Evolutionary conservation across 768 basidiomycete species (phyloP), one percentile per base, ranked within the genome.

Genomic region (Termitomyces sp.): DNA sequence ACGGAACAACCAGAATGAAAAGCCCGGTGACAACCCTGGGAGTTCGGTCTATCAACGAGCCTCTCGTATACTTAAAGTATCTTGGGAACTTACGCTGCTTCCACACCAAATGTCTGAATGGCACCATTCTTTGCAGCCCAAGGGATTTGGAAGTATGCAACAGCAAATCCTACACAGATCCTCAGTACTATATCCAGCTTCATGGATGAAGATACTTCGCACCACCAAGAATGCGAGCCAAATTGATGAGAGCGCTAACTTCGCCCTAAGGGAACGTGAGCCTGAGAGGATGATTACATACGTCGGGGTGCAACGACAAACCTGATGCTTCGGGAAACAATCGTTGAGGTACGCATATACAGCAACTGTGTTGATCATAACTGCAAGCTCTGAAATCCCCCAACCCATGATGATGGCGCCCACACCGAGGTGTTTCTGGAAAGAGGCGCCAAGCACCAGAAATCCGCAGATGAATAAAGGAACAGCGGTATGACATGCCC

Each of bases 81-180:
- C 2, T 15, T 28, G 24, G 22, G 15, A 22, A 74, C 80, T 65
- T 64, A 80, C 73, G 84, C 84, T 34, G 83, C 79, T 66, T 87
- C 85, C 43, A 74, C 73, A 6, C 84, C 84, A 61, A 84, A 80
- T 5, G 81, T 79, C 56, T 85, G 81, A 26, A 85, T 65, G 5
- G 84, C 81, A 15, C 85, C 85, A 55, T 81, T 64, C 60, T 77
- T 81, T 28, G 68, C 63, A 5, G 84, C 83, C 85, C 85, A 85
- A 5, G 80, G 80, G 3, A 85, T 76, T 63, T 87, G 84, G 66
- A 81, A 87, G 66, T 81, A 85, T 1, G 84, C 81, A 21, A 87
- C 83, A 46, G 76, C 77, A 63, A 86, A 86, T 2, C 83, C 77
- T 74, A 41, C 1, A 34, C 19, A 52, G 21, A 15, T 28, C 9